Conservation (phyloP, 805 yeast genomes). For the Spathaspora hagerdaliae region DNA sequence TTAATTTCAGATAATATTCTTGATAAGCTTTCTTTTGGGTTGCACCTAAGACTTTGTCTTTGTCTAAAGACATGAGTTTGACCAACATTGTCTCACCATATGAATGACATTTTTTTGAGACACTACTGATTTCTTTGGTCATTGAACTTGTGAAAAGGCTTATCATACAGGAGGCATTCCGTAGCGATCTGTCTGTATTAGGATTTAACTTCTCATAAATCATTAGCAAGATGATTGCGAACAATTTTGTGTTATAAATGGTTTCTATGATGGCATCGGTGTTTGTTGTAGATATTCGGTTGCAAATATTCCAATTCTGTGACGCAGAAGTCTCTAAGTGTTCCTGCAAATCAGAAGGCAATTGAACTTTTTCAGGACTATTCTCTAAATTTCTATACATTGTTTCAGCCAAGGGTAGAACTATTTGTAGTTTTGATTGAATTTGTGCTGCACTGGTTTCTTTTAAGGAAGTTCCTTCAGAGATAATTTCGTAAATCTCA, state of each 20-base stretch:
- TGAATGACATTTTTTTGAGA: slow-evolving; percentile 2
- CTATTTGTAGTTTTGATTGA: slow-evolving; percentile 3
- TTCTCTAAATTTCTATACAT: background rate
- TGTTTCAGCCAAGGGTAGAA: slow-evolving; percentile 3
- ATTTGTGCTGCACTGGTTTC: background rate
- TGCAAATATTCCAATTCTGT: slow-evolving; percentile 2
- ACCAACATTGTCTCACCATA: background rate
- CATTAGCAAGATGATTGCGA: background rate
- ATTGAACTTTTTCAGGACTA: background rate
- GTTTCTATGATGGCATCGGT: background rate
- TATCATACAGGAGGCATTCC: background rate
- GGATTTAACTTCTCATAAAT: slow-evolving; percentile 3
- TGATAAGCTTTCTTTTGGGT: background rate
- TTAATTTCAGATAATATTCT: slow-evolving; percentile 1
- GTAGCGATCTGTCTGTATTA: background rate
- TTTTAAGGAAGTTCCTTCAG: background rate
- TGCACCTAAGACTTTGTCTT: background rate
- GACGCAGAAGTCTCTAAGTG: background rate
- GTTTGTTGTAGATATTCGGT: background rate
- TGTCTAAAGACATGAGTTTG: background rate
- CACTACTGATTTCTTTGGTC: background rate
- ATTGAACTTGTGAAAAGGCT: background rate
- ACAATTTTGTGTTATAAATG: slow-evolving; percentile 1
- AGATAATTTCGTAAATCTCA: background rate
- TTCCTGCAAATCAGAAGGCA: slow-evolving; percentile 1